These are phyloP conservation scores for Citrullus colocynthis DNA, from an alignment of 306 rosid genomes.

Conservation along the genomic window DNA sequence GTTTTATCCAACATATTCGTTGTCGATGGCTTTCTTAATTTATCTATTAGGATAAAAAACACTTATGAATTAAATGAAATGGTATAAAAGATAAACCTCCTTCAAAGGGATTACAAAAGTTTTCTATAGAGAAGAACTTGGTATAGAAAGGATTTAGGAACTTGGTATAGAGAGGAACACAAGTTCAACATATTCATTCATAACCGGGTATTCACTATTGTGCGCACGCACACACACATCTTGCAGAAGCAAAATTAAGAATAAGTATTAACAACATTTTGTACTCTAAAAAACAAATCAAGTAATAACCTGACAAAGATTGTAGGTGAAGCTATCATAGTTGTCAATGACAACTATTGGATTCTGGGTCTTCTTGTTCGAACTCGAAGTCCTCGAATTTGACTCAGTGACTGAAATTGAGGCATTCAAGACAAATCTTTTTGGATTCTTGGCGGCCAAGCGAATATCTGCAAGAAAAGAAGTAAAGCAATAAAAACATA, in stretches of 20 bases:
- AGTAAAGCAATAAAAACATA: neutral
- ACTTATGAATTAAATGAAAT: too few relatives aligned
- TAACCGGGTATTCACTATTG: neutral
- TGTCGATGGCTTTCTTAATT: neutral
- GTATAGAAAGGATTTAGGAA: neutral
- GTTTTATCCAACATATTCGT: neutral
- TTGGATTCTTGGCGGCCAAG: constrained; percentile 15
- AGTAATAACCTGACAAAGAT: constrained; percentile 71
- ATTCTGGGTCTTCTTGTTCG: constrained; percentile 15
- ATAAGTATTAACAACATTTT: neutral
- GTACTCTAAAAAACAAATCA: neutral
- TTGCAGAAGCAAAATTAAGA: neutral
- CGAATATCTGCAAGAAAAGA: constrained; percentile 16
- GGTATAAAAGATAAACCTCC: neutral
- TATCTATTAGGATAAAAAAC: neutral
- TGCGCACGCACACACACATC: neutral
- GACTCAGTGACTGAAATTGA: constrained; percentile 15
- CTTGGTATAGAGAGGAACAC: neutral
- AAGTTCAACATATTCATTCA: neutral
- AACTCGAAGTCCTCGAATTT: constrained; percentile 5
- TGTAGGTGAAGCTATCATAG: constrained; percentile 80
- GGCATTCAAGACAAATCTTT: constrained; percentile 35
- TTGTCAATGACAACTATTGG: constrained; percentile 47
- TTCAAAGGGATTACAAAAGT: neutral
- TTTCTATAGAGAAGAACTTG: neutral